Percentiles rank a stretch among this genome's conserved stretches.
These are phyloP conservation scores for Neotropicomus parvogracilis DNA, from an alignment of 1,284 basidiomycete species.

Conservation along the genomic window DNA sequence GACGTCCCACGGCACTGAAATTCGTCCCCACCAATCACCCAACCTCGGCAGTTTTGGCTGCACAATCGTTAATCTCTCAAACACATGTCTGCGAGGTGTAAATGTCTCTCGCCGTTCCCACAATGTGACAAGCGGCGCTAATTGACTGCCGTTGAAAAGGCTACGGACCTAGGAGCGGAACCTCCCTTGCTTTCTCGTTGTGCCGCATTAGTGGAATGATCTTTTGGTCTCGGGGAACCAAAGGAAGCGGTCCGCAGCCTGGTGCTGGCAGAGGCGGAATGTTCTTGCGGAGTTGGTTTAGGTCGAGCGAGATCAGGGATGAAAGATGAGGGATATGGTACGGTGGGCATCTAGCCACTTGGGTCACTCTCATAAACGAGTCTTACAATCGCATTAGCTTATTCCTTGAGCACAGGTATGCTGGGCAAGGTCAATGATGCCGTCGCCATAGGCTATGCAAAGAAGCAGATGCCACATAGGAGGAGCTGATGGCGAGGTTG, in stretches of 20 bases:
- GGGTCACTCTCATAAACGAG: slow-evolving; percentile 26
- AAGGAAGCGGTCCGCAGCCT: slow-evolving; percentile 5
- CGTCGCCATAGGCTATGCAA: slow-evolving; percentile 21
- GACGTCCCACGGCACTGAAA: no score
- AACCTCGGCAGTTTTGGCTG: no score
- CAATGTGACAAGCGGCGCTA: no score
- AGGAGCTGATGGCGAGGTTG: not conserved
- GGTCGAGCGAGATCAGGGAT: slow-evolving; percentile 18
- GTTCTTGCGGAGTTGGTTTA: not conserved
- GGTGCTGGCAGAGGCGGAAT: not conserved
- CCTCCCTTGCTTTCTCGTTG: slow-evolving; percentile 9
- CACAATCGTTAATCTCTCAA: no score
- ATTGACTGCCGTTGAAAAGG: no score
- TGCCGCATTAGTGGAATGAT: slow-evolving; percentile 1
- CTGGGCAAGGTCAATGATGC: slow-evolving; percentile 26
- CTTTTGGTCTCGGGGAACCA: slow-evolving; percentile 15
- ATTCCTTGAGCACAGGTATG: slow-evolving; percentile 24
- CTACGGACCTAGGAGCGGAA: slow-evolving; percentile 1
- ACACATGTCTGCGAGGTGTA: no score
- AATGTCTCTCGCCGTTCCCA: no score
- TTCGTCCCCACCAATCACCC: no score
- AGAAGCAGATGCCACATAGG: slow-evolving; percentile 10
- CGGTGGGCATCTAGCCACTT: slow-evolving; percentile 13
- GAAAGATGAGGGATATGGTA: slow-evolving; percentile 14
- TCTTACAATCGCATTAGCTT: slow-evolving; percentile 23